Evolutionary conservation across 2,329 filamentous ascomycete genomes (phyloP), one percentile per base, ranked within the genome.

Genomic region (Stromatinia cepivora): DNA sequence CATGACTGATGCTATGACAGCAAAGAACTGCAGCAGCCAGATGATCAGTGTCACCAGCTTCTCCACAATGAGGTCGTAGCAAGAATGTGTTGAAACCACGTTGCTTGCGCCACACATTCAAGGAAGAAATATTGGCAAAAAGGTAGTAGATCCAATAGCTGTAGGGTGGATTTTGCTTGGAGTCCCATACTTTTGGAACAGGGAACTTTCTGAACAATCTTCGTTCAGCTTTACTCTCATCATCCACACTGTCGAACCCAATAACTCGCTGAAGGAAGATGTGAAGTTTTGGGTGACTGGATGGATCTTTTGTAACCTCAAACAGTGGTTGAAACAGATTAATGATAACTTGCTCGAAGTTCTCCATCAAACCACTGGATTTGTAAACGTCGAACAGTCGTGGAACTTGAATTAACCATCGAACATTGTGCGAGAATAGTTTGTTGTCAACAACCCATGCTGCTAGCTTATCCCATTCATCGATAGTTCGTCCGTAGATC

Each of bases 101-200:
- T 77, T 90, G 89, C 78, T 93, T 94, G 56, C 95, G 89, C 91
- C 92, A 97, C 70, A 90, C 87, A 78, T 99, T 99, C 75, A 99
- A 85, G 13, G 94, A 97, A 0, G 91, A 87, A 80, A 97, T 93
- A 79, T 99, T 99, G 72, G 95, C 90, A 77, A 95, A 98, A 66
- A 98, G 85, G 78, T 97, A 97, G 81, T 99, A 99, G 78, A 98
- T 92, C 95, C 95, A 99, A 81, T 99, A 99, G 79, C 92, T 97
- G 82, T 99, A 99, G 0, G 95, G 95, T 20, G 95, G 95, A 77
- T 99, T 99, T 80, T 98, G 94, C 76, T 92, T 93, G 0, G 93
- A 93, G 73, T 89, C 87, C 95, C 95, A 99, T 67, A 89, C 88
- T 71, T 89, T 91, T 6, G 95, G 94, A 31, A 95, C 89, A 0